Evolutionary conservation across 2,329 filamentous ascomycete species (phyloP).

Genomic region (Alternaria sp.): DNA sequence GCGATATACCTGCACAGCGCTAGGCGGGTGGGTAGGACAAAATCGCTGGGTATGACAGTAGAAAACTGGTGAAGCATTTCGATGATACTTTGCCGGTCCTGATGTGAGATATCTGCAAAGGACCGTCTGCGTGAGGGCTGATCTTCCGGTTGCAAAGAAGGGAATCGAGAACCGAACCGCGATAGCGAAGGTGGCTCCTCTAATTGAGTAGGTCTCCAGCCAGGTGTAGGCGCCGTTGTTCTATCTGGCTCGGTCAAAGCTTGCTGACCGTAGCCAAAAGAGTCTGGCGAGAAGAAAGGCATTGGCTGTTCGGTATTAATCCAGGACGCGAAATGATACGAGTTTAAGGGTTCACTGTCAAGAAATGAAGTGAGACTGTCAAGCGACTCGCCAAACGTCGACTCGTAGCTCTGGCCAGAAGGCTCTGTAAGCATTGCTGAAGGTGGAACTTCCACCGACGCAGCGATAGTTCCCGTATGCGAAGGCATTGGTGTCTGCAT

Average conservation of each 20-base stretch:
- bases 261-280: constrained; percentile 44
- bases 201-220: constrained; percentile 25
- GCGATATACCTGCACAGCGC: constrained; percentile 74
- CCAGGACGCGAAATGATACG: constrained; percentile 52
- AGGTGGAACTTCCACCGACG: constrained; percentile 27
- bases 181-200: constrained; percentile 48
- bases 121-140: constrained; percentile 23
- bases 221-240: constrained; percentile 7
- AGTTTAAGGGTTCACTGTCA: constrained; percentile 49
- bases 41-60: constrained; percentile 67
- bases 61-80: constrained; percentile 70
- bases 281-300: constrained; percentile 54
- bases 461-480: constrained; percentile 22
- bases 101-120: constrained; percentile 47
- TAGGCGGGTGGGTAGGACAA: constrained; percentile 73
- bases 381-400: constrained; percentile 44
- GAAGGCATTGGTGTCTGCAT: constrained; percentile 22
- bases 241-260: constrained; percentile 24
- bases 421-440: constrained; percentile 7
- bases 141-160: constrained; percentile 53
- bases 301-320: constrained; percentile 54
- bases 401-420: constrained; percentile 20
- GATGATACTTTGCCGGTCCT: constrained; percentile 58
- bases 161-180: constrained; percentile 51
- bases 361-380: constrained; percentile 52